Percentiles rank a stretch among this genome's conserved stretches.
Conservation (phyloP, 768 basidiomycete species). For the Mycena galopus region DNA sequence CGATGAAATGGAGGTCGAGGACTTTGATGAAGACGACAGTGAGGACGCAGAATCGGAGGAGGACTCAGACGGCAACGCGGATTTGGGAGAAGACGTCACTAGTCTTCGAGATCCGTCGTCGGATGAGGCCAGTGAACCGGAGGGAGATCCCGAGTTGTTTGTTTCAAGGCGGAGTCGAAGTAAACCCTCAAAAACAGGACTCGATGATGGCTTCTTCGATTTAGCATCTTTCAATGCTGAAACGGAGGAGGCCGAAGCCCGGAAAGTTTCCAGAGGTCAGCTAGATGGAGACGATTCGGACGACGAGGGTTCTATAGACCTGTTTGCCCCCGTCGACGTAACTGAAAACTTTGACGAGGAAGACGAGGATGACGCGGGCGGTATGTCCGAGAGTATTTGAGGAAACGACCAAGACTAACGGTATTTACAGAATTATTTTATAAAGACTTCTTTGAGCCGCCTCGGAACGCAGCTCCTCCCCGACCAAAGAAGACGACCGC, state of each 20-base stretch:
- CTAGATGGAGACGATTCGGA: slow-evolving; percentile 66
- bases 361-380: slow-evolving; percentile 57
- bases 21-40: slow-evolving; percentile 46
- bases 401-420: slow-evolving; percentile 5
- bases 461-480: slow-evolving; percentile 46
- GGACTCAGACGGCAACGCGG: slow-evolving; percentile 44
- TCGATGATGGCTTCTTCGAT: slow-evolving; percentile 94
- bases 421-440: slow-evolving; percentile 71
- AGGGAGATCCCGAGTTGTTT: slow-evolving; percentile 42
- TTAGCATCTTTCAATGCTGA: slow-evolving; percentile 90
- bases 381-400: slow-evolving; percentile 48
- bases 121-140: slow-evolving; percentile 52
- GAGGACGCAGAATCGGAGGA: slow-evolving; percentile 49
- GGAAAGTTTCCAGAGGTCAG: slow-evolving; percentile 69
- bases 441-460: slow-evolving; percentile 85
- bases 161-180: slow-evolving; percentile 27
- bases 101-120: slow-evolving; percentile 54
- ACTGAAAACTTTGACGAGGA: slow-evolving; percentile 57
- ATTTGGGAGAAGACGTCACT: slow-evolving; percentile 42
- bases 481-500: slow-evolving; percentile 36
- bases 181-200: slow-evolving; percentile 50
- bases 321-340: slow-evolving; percentile 73
- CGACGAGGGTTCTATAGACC: slow-evolving; percentile 71
- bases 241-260: slow-evolving; percentile 82
- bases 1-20: slow-evolving; percentile 51